phyloP scores from a whole-genome alignment of 306 rosid species.

The Cucumis melo region DNA sequence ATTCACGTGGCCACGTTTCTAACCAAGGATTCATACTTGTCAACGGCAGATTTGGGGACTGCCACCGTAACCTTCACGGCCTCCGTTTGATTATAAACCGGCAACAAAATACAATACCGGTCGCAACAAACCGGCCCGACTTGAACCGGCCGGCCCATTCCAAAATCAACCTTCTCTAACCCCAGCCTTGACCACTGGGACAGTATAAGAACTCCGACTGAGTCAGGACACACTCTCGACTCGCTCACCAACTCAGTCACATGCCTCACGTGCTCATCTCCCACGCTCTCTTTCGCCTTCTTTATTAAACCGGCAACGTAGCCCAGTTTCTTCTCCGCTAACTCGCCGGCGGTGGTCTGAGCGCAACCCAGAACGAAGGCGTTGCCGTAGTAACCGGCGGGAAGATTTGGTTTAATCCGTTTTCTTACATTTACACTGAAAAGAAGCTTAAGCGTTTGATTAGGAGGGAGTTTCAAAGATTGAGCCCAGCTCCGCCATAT shows the following conservation, averaged over 20 bases:
- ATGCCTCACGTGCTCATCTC: constrained; percentile 44
- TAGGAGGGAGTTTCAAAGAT: constrained; percentile 48
- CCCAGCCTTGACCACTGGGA: constrained; percentile 96
- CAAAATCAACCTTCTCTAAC: constrained; percentile 59
- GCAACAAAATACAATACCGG: constrained; percentile 64
- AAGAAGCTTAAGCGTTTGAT: constrained; percentile 44
- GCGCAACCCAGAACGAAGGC: constrained; percentile 80
- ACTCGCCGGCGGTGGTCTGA: constrained; percentile 32
- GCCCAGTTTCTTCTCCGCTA: constrained; percentile 36
- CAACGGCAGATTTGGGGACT: constrained; percentile 51
- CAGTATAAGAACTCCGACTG: constrained; percentile 61
- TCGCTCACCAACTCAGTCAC: constrained; percentile 47
- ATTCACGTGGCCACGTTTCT: constrained; percentile 17
- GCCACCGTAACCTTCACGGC: constrained; percentile 74
- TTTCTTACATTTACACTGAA: constrained; percentile 64
- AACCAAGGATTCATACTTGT: constrained; percentile 35
- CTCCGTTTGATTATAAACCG: constrained; percentile 37
- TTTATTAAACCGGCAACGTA: constrained; percentile 38
- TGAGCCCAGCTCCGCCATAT: constrained; percentile 92
- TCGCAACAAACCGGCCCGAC: constrained; percentile 68
- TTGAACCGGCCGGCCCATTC: constrained; percentile 44
- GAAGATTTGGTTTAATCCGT: constrained; percentile 57
- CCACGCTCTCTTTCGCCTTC: constrained; percentile 58
- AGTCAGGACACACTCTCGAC: constrained; percentile 54
- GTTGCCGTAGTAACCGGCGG: constrained; percentile 74